Evolutionary conservation across 495 filamentous ascomycete genomes (phyloP), one percentile per base, ranked within the genome.

Genomic region (Tuber indicum): DNA sequence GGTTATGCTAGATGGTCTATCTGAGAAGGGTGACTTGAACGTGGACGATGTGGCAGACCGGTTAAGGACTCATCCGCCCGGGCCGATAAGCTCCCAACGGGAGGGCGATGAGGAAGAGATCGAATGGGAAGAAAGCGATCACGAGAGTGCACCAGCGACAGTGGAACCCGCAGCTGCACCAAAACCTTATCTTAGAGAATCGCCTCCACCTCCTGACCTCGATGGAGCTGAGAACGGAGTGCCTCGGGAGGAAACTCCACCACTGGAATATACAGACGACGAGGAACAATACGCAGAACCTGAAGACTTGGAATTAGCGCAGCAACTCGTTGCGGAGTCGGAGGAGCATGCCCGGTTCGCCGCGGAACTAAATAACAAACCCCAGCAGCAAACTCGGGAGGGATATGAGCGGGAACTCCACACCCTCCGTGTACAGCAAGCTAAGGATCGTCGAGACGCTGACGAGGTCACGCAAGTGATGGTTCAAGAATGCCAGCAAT

Each of bases 401-500:
- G 91, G 93, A 32, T 97, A 95, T 83, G 94, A 99, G 79, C 86
- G 88, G 76, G 95, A 99, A 83, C 88, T 98, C 16, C 92, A 91
- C 79, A 90, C 93, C 43, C 88, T 99, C 5, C 93, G 95, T 43
- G 89, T 84, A n/a, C 94, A 98, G 82, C 96, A 98, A 82, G 95
- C 94, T 84, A 97, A 97, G 82, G 94, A 98, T 84, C 91, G 93
- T 46, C 89, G 96, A 81, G 96, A 99, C 84, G 94, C 96, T 2
- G 96, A 99, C 75, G 96, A 98, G 83, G 94, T 99, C 23, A 93
- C 94, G 0, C 91, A 94, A 45, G 89, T 94, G 78, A 99, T 99
- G 96, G 90, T 98, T 66, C 90, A 90, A 3, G 96, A 99, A 85
- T 97, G 94, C 81, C 96, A 99, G 84, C 91, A 96, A 77, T 87